Percentiles rank a stretch among this genome's conserved stretches.
Evolutionary conservation across 2,329 filamentous ascomycete genomes (phyloP).

Genomic region (Cryphonectria parasitica): DNA sequence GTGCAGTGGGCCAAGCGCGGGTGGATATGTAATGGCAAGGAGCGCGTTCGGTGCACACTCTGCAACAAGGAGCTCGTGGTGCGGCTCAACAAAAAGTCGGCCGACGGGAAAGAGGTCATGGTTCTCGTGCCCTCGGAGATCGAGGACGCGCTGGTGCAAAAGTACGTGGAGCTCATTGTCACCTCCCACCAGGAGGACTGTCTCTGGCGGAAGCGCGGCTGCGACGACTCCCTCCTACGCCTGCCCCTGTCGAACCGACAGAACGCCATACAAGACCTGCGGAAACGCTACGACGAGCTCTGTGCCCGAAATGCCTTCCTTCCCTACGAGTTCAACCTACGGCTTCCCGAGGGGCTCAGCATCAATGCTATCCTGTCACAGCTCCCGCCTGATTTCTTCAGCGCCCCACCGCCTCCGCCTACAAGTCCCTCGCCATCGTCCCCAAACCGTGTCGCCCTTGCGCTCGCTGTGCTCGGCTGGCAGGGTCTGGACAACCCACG

Average conservation of each 20-base stretch:
- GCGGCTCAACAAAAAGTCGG: constrained; percentile 67
- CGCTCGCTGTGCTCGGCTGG: constrained; percentile 76
- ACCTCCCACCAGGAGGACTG: constrained; percentile 80
- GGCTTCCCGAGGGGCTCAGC: constrained; percentile 56
- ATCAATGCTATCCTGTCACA: constrained; percentile 54
- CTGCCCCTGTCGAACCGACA: constrained; percentile 66
- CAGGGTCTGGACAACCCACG: constrained; percentile 62
- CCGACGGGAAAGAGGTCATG: constrained; percentile 58
- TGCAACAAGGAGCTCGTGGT: constrained; percentile 86
- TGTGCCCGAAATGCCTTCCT: constrained; percentile 57
- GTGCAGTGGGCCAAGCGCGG: constrained; percentile 93
- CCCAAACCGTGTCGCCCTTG: constrained; percentile 66
- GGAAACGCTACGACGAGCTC: constrained; percentile 68
- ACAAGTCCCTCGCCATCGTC: constrained; percentile 37
- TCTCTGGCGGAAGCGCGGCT: constrained; percentile 85
- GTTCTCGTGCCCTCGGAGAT: constrained; percentile 65
- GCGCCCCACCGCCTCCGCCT: constrained; percentile 42
- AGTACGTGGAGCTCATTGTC: constrained; percentile 74
- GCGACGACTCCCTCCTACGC: constrained; percentile 70
- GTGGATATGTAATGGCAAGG: constrained; percentile 83
- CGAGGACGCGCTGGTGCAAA: constrained; percentile 71
- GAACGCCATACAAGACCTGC: constrained; percentile 60
- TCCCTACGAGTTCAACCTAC: constrained; percentile 65
- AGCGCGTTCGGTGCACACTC: constrained; percentile 82
- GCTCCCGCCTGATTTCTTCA: constrained; percentile 61